A percentile compares a stretch with the other conserved stretches of the same genome.
phyloP scores from a whole-genome alignment of 2,329 filamentous ascomycete genomes.

The Lachnellula arida region DNA sequence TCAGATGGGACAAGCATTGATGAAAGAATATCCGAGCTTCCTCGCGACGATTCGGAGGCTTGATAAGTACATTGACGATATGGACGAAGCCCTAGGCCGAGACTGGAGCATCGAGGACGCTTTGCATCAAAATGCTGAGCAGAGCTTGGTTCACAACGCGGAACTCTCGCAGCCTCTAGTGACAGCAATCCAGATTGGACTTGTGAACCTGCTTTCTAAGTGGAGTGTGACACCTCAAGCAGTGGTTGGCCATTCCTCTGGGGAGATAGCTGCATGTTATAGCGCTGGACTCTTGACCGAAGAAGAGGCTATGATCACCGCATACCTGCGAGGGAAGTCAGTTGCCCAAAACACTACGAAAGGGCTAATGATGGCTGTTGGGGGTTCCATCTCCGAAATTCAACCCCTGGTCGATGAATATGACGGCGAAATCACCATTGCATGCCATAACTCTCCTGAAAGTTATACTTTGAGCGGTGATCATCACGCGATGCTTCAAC shows the following conservation, averaged over 20 bases:
- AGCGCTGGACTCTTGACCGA: constrained; percentile 9
- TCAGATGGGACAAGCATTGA: constrained; percentile 15
- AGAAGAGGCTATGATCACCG: constrained; percentile 9
- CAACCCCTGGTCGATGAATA: background rate
- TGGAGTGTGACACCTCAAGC: constrained; percentile 17
- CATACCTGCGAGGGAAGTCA: background rate
- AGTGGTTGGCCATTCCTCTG: constrained; percentile 1
- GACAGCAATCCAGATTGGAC: constrained; percentile 21
- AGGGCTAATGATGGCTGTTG: background rate
- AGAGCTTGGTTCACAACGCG: constrained; percentile 18
- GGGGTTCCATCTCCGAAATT: constrained; percentile 1
- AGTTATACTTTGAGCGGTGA: constrained; percentile 20
- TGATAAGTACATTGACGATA: background rate
- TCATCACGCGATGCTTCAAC: too few species aligned
- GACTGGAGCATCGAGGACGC: background rate
- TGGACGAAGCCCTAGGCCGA: background rate
- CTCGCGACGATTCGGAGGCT: background rate
- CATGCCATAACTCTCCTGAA: constrained; percentile 30
- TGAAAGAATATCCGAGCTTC: constrained; percentile 8
- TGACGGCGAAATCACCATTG: constrained; percentile 1
- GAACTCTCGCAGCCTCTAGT: constrained; percentile 10
- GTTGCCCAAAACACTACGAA: background rate
- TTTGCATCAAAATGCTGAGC: constrained; percentile 17
- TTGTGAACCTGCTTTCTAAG: constrained; percentile 17
- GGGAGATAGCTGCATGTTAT: constrained; percentile 15